Percentiles rank a stretch among this genome's conserved stretches.
Evolutionary conservation across 2,329 filamentous ascomycete species (phyloP).

Genomic region (Fusarium tupiense): DNA sequence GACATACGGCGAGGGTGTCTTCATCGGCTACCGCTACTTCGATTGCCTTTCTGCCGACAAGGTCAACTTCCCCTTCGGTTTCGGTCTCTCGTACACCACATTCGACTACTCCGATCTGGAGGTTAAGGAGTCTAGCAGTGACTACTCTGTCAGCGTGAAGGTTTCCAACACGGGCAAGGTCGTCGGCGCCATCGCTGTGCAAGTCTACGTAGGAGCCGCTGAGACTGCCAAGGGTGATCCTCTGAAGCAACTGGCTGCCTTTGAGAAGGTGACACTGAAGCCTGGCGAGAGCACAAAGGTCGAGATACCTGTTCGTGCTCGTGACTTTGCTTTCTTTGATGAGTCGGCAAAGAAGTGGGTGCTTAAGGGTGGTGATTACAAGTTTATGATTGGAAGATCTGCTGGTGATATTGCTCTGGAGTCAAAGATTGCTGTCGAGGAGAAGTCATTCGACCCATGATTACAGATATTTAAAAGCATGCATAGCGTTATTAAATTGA

Average conservation of each 20-base stretch:
- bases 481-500: slow-evolving; percentile 5
- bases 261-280: slow-evolving; percentile 64
- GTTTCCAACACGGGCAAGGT: slow-evolving; percentile 68
- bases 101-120: slow-evolving; percentile 71
- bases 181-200: slow-evolving; percentile 63
- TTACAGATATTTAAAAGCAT: background rate
- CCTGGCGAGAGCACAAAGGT: slow-evolving; percentile 41
- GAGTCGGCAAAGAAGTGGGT: slow-evolving; percentile 42
- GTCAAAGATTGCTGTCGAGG: slow-evolving; percentile 27
- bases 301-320: slow-evolving; percentile 33
- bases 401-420: slow-evolving; percentile 40
- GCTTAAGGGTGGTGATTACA: slow-evolving; percentile 43
- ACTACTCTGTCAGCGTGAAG: slow-evolving; percentile 56
- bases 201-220: slow-evolving; percentile 58
- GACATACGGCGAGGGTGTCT: slow-evolving; percentile 75
- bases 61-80: slow-evolving; percentile 72
- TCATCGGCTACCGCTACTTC: slow-evolving; percentile 75
- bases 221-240: slow-evolving; percentile 34
- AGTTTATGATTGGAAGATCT: slow-evolving; percentile 42
- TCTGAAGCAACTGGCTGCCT: slow-evolving; percentile 73
- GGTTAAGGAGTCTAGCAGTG: slow-evolving; percentile 44
- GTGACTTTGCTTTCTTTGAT: slow-evolving; percentile 46
- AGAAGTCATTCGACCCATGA: slow-evolving; percentile 35
- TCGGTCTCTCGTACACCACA: slow-evolving; percentile 55
- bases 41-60: slow-evolving; percentile 66